phyloP scores from a whole-genome alignment of 495 filamentous ascomycete genomes.

The Podospora anserina region DNA sequence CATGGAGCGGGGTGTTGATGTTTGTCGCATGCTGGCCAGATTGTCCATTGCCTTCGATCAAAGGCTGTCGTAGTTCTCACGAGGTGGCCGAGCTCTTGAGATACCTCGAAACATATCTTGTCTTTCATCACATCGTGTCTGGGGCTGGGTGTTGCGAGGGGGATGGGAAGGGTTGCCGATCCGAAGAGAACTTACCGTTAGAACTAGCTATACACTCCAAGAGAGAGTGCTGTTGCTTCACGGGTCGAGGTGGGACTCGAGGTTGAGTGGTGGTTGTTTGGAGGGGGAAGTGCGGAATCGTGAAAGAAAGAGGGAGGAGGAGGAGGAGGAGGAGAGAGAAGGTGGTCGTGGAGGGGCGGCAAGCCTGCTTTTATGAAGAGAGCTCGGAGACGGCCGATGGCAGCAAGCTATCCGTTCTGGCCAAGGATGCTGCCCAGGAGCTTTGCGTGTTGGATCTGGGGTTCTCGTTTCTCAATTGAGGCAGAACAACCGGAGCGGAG shows the following conservation, averaged over 20 bases:
- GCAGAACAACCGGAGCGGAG: conserved; percentile 28
- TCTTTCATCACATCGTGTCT: conserved; percentile 13
- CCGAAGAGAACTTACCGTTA: conserved; percentile 31
- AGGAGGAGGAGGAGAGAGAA: conserved; percentile 3
- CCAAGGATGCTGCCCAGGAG: conserved; percentile 4
- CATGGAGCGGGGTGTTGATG: neutral
- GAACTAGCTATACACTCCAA: conserved; percentile 18
- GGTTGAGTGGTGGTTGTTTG: conserved; percentile 5
- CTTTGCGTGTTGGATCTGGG: conserved; percentile 19
- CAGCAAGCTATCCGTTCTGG: conserved; percentile 1
- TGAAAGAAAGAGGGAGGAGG: conserved; percentile 23
- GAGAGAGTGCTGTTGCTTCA: conserved; percentile 19
- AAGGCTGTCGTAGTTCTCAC: neutral
- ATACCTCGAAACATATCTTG: conserved; percentile 13
- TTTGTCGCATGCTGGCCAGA: neutral
- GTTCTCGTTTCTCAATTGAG: conserved; percentile 28
- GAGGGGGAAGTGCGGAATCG: conserved; percentile 19
- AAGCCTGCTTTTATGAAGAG: conserved; percentile 28
- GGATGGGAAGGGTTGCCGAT: neutral
- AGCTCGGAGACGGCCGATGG: conserved; percentile 13
- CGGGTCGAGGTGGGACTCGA: conserved; percentile 16
- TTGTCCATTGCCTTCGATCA: neutral
- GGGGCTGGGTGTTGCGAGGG: neutral
- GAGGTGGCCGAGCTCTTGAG: conserved; percentile 10
- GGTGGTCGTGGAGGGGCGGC: conserved; percentile 21